phyloP scores from a whole-genome alignment of 495 filamentous ascomycete genomes.

The Trichoderma gamsii region DNA sequence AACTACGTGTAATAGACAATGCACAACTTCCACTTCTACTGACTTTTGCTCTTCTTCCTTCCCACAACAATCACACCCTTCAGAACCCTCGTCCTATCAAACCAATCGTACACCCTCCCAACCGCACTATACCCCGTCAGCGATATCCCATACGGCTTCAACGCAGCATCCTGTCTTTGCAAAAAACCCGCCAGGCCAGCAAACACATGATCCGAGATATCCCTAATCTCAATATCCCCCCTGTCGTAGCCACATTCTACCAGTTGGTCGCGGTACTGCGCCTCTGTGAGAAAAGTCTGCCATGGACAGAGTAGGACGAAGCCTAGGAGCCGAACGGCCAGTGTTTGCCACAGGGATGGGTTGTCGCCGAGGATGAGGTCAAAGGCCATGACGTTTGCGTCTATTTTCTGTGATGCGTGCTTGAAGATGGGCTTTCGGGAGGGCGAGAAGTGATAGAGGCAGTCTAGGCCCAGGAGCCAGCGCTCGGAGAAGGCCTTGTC shows the following conservation, averaged over 20 bases:
- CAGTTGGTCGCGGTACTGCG: slow-evolving; percentile 17
- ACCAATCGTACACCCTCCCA: slow-evolving; percentile 39
- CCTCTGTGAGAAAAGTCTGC: slow-evolving; percentile 15
- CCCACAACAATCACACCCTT: slow-evolving; percentile 44
- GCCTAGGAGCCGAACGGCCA: slow-evolving; percentile 15
- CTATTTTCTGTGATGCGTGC: slow-evolving; percentile 28
- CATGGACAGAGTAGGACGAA: slow-evolving; percentile 19
- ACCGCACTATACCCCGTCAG: slow-evolving; percentile 36
- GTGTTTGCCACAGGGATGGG: background rate
- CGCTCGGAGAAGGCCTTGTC: slow-evolving; percentile 15
- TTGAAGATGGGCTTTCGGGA: slow-evolving; percentile 37
- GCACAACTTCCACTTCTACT: background rate
- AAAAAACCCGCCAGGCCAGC: slow-evolving; percentile 33
- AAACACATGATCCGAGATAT: slow-evolving; percentile 43
- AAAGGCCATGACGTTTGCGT: slow-evolving; percentile 40
- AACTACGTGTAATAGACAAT: too few relatives aligned
- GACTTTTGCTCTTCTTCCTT: background rate
- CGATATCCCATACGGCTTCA: slow-evolving; percentile 32
- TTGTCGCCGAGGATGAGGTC: slow-evolving; percentile 6
- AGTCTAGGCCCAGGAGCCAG: slow-evolving; percentile 47
- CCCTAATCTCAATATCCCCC: slow-evolving; percentile 33
- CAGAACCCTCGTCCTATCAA: slow-evolving; percentile 36
- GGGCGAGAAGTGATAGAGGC: slow-evolving; percentile 46
- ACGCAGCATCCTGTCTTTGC: slow-evolving; percentile 25
- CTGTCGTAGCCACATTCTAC: slow-evolving; percentile 33